phyloP scores from a whole-genome alignment of 1,139 yeast genomes.

The Saccharomyces hybrid region DNA sequence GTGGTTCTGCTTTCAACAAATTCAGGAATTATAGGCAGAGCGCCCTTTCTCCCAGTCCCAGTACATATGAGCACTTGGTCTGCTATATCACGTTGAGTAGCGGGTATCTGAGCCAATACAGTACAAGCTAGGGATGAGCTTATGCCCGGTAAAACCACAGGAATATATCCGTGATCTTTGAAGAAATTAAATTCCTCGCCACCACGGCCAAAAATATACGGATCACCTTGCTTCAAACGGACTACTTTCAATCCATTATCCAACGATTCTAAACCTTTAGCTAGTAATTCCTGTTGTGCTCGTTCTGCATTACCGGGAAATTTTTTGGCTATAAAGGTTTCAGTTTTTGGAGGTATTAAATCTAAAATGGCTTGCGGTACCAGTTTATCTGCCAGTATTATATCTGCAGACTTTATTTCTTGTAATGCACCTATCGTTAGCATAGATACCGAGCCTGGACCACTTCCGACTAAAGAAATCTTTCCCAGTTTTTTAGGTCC shows the following conservation, averaged over 20 bases:
- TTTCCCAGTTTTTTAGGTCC: slow-evolving; percentile 36
- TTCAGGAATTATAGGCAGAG: slow-evolving; percentile 69
- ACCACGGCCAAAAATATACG: slow-evolving; percentile 93
- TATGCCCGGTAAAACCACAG: slow-evolving; percentile 77
- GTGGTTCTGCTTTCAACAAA: slow-evolving; percentile 69
- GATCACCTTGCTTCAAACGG: slow-evolving; percentile 93
- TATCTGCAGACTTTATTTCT: slow-evolving; percentile 74
- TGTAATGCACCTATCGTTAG: slow-evolving; percentile 80
- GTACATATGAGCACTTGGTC: slow-evolving; percentile 91
- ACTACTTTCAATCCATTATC: slow-evolving; percentile 68
- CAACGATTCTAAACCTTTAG: slow-evolving; percentile 59
- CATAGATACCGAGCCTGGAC: slow-evolving; percentile 83
- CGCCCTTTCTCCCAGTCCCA: slow-evolving; percentile 89
- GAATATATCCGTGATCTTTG: slow-evolving; percentile 55
- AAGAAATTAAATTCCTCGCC: slow-evolving; percentile 84
- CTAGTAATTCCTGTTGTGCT: slow-evolving; percentile 79
- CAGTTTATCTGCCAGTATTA: slow-evolving; percentile 80
- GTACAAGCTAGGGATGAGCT: slow-evolving; percentile 91
- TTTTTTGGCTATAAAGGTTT: slow-evolving; percentile 78
- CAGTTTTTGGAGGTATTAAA: slow-evolving; percentile 65
- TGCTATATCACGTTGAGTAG: slow-evolving; percentile 86
- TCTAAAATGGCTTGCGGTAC: slow-evolving; percentile 86
- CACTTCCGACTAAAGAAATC: slow-evolving; percentile 82
- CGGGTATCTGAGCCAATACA: slow-evolving; percentile 75
- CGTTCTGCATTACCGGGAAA: slow-evolving; percentile 95